Conservation (phyloP, 441 rosid genomes). For the Eutrema salsugineum region DNA sequence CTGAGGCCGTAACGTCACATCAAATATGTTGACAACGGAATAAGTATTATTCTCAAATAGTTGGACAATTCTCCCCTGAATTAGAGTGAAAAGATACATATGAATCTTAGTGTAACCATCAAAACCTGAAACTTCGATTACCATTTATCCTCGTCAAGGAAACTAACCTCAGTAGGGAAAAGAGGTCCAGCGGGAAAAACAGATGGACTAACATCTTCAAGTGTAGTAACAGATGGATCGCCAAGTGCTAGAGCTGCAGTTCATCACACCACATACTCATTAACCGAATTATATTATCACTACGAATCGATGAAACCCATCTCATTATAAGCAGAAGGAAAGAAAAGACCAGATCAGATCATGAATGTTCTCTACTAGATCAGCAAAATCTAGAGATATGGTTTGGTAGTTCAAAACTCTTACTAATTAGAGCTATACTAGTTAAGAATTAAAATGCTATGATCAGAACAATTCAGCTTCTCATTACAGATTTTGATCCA, state of each 20-base stretch:
- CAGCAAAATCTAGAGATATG: not conserved
- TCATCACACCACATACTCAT: not conserved
- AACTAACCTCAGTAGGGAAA: slow-evolving; percentile 82
- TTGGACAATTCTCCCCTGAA: slow-evolving; percentile 78
- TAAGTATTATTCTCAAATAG: slow-evolving; percentile 90
- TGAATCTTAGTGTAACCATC: not conserved
- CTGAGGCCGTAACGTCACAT: slow-evolving; percentile 87
- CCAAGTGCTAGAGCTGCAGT: slow-evolving; percentile 79
- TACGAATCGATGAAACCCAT: not conserved
- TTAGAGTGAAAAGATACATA: not conserved
- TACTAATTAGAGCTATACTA: not conserved
- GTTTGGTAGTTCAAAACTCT: not conserved
- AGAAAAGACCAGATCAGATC: not conserved
- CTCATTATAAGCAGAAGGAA: not conserved
- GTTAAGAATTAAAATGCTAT: not conserved
- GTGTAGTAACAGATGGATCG: slow-evolving; percentile 61
- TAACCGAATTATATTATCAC: not conserved
- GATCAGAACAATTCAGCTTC: not conserved
- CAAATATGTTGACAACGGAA: slow-evolving; percentile 92
- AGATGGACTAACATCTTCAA: slow-evolving; percentile 82
- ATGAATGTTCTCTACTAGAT: not conserved
- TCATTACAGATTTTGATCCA: not conserved
- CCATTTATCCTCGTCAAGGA: not conserved
- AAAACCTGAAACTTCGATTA: slow-evolving; percentile 5
- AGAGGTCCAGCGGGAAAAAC: slow-evolving; percentile 75